These are phyloP conservation scores for Drosera capensis DNA, from an alignment of 148 eudicot genomes.

Conservation along the genomic window DNA sequence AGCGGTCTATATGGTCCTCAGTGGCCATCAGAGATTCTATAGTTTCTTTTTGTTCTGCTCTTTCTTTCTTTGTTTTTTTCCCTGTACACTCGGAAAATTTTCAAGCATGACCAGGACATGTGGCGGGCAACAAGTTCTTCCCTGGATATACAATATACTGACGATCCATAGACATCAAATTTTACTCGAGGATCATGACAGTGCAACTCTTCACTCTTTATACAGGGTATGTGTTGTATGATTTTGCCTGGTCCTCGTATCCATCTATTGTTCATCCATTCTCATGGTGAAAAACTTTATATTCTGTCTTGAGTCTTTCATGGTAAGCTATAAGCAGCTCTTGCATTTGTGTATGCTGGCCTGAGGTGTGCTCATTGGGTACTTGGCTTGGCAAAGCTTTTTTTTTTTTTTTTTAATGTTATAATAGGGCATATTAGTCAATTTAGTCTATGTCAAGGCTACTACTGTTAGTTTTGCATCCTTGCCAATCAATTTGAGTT, in stretches of 20 bases:
- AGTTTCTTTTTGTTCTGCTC: background rate
- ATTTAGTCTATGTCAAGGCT: too few species aligned
- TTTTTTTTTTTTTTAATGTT: too few species aligned
- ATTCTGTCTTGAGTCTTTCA: too few species aligned
- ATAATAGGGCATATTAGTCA: too few species aligned
- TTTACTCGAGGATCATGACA: slow-evolving; percentile 42
- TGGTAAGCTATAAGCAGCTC: too few species aligned
- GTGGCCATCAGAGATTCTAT: background rate
- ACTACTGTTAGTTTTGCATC: too few species aligned
- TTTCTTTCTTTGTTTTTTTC: slow-evolving; percentile 2
- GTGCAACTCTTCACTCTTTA: slow-evolving; percentile 32
- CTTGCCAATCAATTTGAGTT: too few species aligned
- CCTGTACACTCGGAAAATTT: too few species aligned
- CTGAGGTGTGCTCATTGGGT: too few species aligned
- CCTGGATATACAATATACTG: slow-evolving; percentile 74
- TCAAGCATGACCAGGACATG: slow-evolving; percentile 31
- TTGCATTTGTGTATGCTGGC: too few species aligned
- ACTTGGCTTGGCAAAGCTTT: too few species aligned
- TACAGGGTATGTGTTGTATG: slow-evolving; percentile 38
- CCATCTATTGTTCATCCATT: background rate
- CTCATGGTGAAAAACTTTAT: background rate
- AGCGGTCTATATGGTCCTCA: too few species aligned
- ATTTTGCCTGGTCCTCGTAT: background rate
- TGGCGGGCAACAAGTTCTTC: slow-evolving; percentile 50
- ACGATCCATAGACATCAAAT: slow-evolving; percentile 47